Base-by-base conservation (phyloP, 225 moss, liverwort and hornwort species). In the Sphagnum contortum region DNA sequence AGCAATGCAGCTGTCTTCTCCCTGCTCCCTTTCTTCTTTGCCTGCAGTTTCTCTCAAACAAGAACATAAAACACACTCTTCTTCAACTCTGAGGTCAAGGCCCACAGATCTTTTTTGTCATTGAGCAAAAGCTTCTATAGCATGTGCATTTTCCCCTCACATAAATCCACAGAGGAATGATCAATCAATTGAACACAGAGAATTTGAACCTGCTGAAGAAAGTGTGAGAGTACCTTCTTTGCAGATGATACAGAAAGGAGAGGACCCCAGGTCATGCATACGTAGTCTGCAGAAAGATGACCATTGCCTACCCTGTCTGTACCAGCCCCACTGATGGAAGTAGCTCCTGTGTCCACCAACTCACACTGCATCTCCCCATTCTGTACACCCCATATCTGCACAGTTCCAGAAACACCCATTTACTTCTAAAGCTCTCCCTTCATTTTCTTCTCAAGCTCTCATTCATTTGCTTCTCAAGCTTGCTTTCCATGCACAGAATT, bases 251-350 rank as follows among this genome's bases (percentile, higher is more conserved):
- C 55, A 44, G 73, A 66, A 45, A 81, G 72, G 5, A 83, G 62
- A 29, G 65, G 66, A 65, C 80, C 86, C 98, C 93, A 98, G 4
- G 82, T 75, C 64, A 98, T 71, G 68, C 93, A 98, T 8, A 87
- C 81, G 63, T 98, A 93, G 69, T 98, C 87, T 66, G 91, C 74
- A 10, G 87, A 79, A 52, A 98, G 86, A 72, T 93, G 98, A 10
- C 98, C 93, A 14, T 77, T 72, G 5, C 73, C 66, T 65, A 73
- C 69, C n/a, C 68, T 67, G 9, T 66, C 58, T 29, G 29, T 29
- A 29, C 29, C 29, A 45, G 63, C 81, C 48, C 66, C 80, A 10
- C 80, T 77, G 59, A 77, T 76, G 14, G 83, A 66, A 3, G 84
- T 76, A 3, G 86, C 74, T 2, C 78, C 56, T 54, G 84, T 67